phyloP scores from a whole-genome alignment of 495 filamentous ascomycete species.

The Neurospora sublineolata region DNA sequence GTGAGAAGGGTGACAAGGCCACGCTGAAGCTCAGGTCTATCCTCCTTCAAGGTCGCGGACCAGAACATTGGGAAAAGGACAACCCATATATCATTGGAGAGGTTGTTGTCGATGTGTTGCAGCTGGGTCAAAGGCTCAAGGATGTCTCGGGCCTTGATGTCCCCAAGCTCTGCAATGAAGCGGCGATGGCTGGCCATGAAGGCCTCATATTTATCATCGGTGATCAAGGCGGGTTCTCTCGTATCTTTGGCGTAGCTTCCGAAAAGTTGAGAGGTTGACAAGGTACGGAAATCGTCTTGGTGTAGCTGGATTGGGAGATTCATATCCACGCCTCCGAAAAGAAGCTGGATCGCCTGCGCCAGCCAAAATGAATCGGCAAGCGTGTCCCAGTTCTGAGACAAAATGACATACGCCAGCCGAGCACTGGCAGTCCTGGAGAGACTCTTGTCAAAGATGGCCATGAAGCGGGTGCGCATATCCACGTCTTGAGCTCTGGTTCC shows the following conservation, averaged over 20 bases:
- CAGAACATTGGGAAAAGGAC: constrained; percentile 84
- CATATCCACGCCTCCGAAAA: constrained; percentile 85
- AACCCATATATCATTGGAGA: constrained; percentile 83
- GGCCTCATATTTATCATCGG: constrained; percentile 69
- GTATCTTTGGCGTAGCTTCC: constrained; percentile 58
- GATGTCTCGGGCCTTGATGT: constrained; percentile 75
- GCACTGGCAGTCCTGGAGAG: constrained; percentile 77
- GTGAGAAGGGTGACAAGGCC: constrained; percentile 77
- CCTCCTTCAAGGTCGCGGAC: constrained; percentile 77
- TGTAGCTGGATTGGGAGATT: constrained; percentile 63
- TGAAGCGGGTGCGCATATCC: constrained; percentile 92
- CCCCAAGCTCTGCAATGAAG: constrained; percentile 73
- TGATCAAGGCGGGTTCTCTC: constrained; percentile 58
- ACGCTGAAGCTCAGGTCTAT: constrained; percentile 81
- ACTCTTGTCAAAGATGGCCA: constrained; percentile 86
- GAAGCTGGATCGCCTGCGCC: constrained; percentile 79
- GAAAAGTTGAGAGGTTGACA: constrained; percentile 58
- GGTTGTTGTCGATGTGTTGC: constrained; percentile 72
- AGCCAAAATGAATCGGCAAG: constrained; percentile 93
- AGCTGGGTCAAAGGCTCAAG: constrained; percentile 88
- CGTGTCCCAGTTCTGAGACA: constrained; percentile 95
- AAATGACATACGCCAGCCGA: constrained; percentile 75
- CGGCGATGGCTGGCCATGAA: constrained; percentile 66
- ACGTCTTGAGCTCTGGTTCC: constrained; percentile 89
- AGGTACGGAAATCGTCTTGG: constrained; percentile 67